phyloP scores from a whole-genome alignment of 2,329 filamentous ascomycete species.

The Teratosphaeria destructans region DNA sequence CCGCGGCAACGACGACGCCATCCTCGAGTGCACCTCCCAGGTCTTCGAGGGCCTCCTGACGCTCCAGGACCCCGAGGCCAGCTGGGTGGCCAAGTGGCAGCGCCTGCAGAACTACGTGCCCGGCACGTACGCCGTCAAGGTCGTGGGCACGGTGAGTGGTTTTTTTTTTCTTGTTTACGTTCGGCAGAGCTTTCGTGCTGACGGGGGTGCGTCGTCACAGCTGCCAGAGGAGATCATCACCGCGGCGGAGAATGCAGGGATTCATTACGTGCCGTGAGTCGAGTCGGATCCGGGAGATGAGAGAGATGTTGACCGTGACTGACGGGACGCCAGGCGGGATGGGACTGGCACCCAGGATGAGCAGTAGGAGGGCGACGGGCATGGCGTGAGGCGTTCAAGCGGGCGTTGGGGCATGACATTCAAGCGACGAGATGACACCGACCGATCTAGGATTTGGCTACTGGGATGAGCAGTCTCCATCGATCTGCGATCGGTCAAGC shows the following conservation, averaged over 20 bases:
- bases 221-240: slow-evolving; percentile 48
- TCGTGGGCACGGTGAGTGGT: slow-evolving; percentile 60
- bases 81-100: slow-evolving; percentile 97
- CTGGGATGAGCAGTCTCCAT: neutral
- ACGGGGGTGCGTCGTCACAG: slow-evolving; percentile 18
- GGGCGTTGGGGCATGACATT: neutral
- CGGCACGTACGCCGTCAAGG: slow-evolving; percentile 90
- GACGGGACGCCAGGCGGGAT: slow-evolving; percentile 8
- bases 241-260: slow-evolving; percentile 47
- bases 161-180: too few species aligned
- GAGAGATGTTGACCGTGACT: neutral
- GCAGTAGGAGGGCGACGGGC: slow-evolving; percentile 1
- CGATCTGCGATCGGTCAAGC: too few species aligned
- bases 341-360: slow-evolving; percentile 12
- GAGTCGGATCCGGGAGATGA: neutral
- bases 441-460: neutral
- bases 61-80: slow-evolving; percentile 67
- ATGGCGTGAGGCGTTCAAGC: slow-evolving; percentile 3
- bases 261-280: slow-evolving; percentile 50
- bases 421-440: neutral
- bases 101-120: slow-evolving; percentile 77
- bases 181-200: slow-evolving; percentile 1
- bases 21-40: slow-evolving; percentile 88
- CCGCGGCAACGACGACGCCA: slow-evolving; percentile 58
- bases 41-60: slow-evolving; percentile 91